Percentiles rank a stretch among this genome's conserved stretches.
Conservation (phyloP, 163 green algal genomes). For the Scenedesmus sp. region DNA sequence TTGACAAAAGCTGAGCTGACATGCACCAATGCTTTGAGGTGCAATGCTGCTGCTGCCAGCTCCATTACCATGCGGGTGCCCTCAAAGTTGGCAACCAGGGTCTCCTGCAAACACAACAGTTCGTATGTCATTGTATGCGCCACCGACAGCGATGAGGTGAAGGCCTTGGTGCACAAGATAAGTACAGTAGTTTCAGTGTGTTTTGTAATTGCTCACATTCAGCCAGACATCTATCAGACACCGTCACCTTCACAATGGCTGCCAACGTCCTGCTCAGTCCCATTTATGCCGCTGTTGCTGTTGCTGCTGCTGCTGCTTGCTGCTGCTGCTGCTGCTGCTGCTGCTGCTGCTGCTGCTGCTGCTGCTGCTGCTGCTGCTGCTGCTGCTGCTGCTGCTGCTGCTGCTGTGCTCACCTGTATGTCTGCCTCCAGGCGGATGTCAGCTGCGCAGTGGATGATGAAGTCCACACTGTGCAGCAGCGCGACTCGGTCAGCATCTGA, state of each 20-base stretch:
- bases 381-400: background rate
- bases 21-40: slow-evolving; percentile 51
- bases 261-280: too few species aligned
- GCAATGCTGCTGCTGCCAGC: slow-evolving; percentile 26
- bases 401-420: slow-evolving; percentile 56
- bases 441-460: slow-evolving; percentile 63
- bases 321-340: background rate
- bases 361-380: background rate
- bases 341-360: background rate
- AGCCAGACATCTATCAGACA: too few species aligned
- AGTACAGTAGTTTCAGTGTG: too few species aligned
- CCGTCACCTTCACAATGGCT: too few species aligned
- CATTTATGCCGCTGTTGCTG: background rate
- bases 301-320: background rate
- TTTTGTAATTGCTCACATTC: too few species aligned
- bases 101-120: slow-evolving; percentile 38
- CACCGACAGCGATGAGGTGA: background rate
- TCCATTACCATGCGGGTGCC: slow-evolving; percentile 52
- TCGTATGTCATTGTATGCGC: too few species aligned
- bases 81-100: slow-evolving; percentile 50
- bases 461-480: slow-evolving; percentile 32
- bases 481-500: background rate
- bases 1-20: slow-evolving; percentile 57
- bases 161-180: too few species aligned
- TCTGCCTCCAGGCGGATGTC: slow-evolving; percentile 58